Base-by-base conservation (phyloP, 495 filamentous ascomycete genomes). In the Sordaria brevicollis region DNA sequence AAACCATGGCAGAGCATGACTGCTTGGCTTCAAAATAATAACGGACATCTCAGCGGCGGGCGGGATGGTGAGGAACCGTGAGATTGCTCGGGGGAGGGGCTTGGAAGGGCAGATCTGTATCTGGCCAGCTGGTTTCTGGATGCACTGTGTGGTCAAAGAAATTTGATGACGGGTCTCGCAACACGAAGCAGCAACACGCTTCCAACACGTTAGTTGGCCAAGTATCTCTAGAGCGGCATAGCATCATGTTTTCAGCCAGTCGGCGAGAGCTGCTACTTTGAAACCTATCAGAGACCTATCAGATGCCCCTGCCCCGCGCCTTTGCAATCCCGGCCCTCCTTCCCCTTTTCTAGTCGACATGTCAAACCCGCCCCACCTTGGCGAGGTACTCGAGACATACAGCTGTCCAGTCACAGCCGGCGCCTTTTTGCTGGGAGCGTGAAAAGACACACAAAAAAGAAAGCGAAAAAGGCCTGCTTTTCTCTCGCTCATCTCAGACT, bases 281-380 rank as follows among this genome's bases (percentile, higher is more conserved):
- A 35, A 35, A 3, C 8, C n/a, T 4, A 15, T 31, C 21, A 36
- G 31, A 67, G 31, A 19, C 29, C 35, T 71, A 71, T 33, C 36
- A 39, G 41, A 21, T 31, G 49, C 66, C 69, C 36, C 68, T 73
- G 75, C 75, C 75, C 75, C 73, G 73, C 75, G 71, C 67, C 67
- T 38, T n/a, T 35, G 65, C 35, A n/a, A 54, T 17, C 65, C 68
- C 13, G 65, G 65, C 35, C 34, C 15, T 35, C 67, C 66, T 67
- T 66, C 70, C 70, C 68, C 67, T 70, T 69, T 68, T 65, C 19
- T 57, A 35, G n/a, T 71, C 31, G 39, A 39, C 65, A 71, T 71
- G 41, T 65, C 54, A 66, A 74, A 70, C 73, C 69, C 71, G 67
- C 74, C 49, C 66, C 72, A 65, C 67, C 33, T 39, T 71, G 66